Conservation (phyloP, 352 stramenopile species). For the Phytophthora syringae region DNA sequence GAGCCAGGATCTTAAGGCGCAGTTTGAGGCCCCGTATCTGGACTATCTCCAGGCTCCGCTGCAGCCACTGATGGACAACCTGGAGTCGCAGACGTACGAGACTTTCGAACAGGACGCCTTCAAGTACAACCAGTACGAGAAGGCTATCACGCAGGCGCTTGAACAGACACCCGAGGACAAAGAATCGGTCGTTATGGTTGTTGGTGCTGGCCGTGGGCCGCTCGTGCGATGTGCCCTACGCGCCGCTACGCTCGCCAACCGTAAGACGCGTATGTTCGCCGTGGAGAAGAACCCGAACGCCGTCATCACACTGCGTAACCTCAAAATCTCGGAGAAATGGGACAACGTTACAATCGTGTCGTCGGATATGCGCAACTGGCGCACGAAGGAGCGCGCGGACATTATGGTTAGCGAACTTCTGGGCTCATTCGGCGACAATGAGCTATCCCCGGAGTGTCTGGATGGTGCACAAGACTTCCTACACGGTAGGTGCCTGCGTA, state of each 20-base stretch:
- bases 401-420: slow-evolving; percentile 97
- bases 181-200: slow-evolving; percentile 84
- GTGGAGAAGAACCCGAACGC: slow-evolving; percentile 99
- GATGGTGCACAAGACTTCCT: slow-evolving; percentile 95
- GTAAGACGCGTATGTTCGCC: slow-evolving; percentile 90
- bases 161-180: slow-evolving; percentile 60
- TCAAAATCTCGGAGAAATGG: slow-evolving; percentile 89
- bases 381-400: slow-evolving; percentile 84
- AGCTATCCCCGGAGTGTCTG: slow-evolving; percentile 98
- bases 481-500: slow-evolving; percentile 56
- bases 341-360: slow-evolving; percentile 86
- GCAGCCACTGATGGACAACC: slow-evolving; percentile 98
- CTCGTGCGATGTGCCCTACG: slow-evolving; percentile 91
- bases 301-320: slow-evolving; percentile 93
- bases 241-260: slow-evolving; percentile 68
- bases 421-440: slow-evolving; percentile 98
- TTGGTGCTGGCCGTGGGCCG: slow-evolving; percentile 96
- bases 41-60: slow-evolving; percentile 97
- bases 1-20: slow-evolving; percentile 80
- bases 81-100: slow-evolving; percentile 99
- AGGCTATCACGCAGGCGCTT: slow-evolving; percentile 90
- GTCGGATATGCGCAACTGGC: slow-evolving; percentile 88
- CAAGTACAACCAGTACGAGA: slow-evolving; percentile 98
- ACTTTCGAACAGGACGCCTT: slow-evolving; percentile 98
- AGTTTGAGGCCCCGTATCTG: slow-evolving; percentile 94